These are phyloP conservation scores for Apiospora rasikravindrae DNA, from an alignment of 2,329 filamentous ascomycete genomes.

Conservation along the genomic window DNA sequence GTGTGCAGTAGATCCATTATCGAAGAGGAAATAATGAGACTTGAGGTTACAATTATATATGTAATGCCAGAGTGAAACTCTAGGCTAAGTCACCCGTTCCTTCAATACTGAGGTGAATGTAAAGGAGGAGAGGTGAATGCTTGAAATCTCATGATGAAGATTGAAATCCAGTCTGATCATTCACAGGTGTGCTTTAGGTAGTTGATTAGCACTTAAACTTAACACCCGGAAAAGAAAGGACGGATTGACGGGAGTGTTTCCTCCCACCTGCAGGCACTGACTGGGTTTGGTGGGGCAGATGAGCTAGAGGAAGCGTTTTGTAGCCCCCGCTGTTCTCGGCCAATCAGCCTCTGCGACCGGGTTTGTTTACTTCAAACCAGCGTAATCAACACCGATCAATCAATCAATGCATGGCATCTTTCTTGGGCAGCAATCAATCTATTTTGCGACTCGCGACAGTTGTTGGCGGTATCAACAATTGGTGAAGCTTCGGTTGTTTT, in stretches of 20 bases:
- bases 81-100: not conserved
- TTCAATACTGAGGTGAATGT: not conserved
- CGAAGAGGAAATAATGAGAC: not conserved
- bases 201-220: not conserved
- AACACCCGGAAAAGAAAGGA: not conserved
- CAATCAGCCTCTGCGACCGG: constrained; percentile 1
- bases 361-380: constrained; percentile 25
- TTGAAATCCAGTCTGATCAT: not conserved
- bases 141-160: not conserved
- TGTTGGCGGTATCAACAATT: constrained; percentile 12
- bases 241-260: not conserved
- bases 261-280: not conserved
- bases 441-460: constrained; percentile 3
- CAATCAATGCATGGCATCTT: constrained; percentile 1
- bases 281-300: not conserved
- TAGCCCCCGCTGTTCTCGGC: not conserved
- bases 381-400: constrained; percentile 3
- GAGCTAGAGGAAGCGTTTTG: not conserved
- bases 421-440: constrained; percentile 6
- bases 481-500: not conserved
- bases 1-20: constrained; percentile 6
- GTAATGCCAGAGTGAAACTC: not conserved
- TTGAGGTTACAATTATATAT: not conserved
- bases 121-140: not conserved
- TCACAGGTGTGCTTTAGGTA: too few species aligned